phyloP scores from a whole-genome alignment of 202 grass and related monocot genomes.

The Digitaria exilis region DNA sequence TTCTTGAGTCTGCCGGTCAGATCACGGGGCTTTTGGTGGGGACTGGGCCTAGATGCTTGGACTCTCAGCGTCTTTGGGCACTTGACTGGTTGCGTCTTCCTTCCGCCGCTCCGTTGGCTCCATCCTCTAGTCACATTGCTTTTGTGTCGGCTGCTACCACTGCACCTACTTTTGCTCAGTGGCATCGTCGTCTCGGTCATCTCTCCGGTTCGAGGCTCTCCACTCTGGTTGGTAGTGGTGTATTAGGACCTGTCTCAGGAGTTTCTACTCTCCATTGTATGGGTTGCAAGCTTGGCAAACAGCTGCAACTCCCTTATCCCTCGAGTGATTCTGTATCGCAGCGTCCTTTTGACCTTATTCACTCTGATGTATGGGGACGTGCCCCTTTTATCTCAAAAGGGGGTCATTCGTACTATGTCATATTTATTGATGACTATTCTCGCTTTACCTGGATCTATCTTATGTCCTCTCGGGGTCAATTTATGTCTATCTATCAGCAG shows the following conservation, averaged over 20 bases:
- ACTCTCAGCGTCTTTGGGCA: not conserved
- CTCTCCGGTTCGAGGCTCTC: not conserved
- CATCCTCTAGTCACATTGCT: too few species aligned
- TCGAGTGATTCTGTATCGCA: not conserved
- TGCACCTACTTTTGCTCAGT: not conserved
- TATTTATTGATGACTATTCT: slow-evolving; percentile 2
- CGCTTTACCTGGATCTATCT: not conserved
- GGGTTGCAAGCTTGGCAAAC: not conserved
- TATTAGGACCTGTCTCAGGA: not conserved
- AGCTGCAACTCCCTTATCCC: not conserved
- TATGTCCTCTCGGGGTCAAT: not conserved
- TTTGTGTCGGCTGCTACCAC: not conserved
- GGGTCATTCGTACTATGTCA: not conserved
- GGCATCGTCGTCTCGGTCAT: not conserved
- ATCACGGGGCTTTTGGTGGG: not conserved
- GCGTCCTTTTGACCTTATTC: not conserved
- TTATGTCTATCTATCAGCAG: not conserved
- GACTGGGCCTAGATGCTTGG: not conserved
- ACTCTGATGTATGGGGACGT: not conserved
- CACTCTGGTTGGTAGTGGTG: not conserved
- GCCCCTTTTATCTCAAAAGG: not conserved
- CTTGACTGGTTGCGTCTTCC: not conserved
- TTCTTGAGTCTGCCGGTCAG: not conserved
- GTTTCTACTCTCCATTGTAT: not conserved
- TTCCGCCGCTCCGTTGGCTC: too few species aligned